phyloP scores from a whole-genome alignment of 768 basidiomycete genomes.

The Plicaturopsis crispa region DNA sequence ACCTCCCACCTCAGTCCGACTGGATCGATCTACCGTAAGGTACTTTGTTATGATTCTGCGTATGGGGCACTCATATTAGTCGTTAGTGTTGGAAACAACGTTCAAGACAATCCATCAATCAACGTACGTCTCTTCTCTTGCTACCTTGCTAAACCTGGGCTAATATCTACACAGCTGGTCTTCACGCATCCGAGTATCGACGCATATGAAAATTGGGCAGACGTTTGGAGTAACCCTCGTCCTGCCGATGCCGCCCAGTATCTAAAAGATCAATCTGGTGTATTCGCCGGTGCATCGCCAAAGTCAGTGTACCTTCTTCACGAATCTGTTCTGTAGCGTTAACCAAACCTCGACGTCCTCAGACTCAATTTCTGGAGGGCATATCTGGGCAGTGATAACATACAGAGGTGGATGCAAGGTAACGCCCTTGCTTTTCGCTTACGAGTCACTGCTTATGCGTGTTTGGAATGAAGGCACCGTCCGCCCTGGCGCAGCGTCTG shows the following conservation, averaged over 20 bases:
- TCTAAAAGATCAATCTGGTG: constrained; percentile 39
- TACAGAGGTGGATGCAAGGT: constrained; percentile 32
- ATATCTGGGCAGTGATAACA: constrained; percentile 34
- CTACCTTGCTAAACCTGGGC: neutral
- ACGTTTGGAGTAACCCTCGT: constrained; percentile 46
- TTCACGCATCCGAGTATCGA: constrained; percentile 59
- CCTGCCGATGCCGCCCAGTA: constrained; percentile 52
- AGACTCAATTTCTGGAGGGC: constrained; percentile 61
- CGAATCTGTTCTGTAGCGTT: neutral
- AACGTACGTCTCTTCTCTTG: constrained; percentile 30
- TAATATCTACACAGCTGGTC: constrained; percentile 31
- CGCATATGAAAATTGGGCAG: constrained; percentile 60
- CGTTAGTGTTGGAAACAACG: constrained; percentile 21
- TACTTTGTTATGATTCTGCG: constrained; percentile 11
- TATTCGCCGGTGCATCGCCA: constrained; percentile 50
- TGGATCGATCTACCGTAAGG: constrained; percentile 55
- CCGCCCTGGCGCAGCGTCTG: constrained; percentile 49
- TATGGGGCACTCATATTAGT: neutral
- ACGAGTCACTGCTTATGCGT: neutral
- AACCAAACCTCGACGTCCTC: neutral
- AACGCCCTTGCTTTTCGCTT: neutral
- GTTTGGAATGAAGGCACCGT: constrained; percentile 53
- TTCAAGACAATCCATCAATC: constrained; percentile 57
- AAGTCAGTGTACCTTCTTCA: constrained; percentile 34
- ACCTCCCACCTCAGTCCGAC: constrained; percentile 37